Percentiles rank a stretch among this genome's conserved stretches.
Conservation (phyloP, 2,329 filamentous ascomycete species). For the Alternaria conjuncta region DNA sequence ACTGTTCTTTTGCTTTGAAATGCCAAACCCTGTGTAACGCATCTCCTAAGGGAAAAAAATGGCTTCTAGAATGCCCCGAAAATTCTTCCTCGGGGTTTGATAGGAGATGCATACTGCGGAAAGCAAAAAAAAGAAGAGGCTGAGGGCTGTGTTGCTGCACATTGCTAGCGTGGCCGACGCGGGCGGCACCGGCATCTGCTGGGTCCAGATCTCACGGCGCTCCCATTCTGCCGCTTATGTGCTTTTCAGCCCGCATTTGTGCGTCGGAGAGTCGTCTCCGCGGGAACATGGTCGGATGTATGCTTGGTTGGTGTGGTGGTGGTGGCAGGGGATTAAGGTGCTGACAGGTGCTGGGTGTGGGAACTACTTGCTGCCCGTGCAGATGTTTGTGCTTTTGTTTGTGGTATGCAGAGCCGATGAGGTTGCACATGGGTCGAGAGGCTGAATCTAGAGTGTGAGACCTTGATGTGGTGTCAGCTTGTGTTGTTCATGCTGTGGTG, state of each 20-base stretch:
- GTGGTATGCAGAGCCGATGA: neutral
- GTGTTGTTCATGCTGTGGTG: neutral
- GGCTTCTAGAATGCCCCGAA: neutral
- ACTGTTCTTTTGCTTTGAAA: neutral
- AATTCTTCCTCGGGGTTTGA: neutral
- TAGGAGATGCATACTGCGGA: neutral
- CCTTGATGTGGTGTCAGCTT: neutral
- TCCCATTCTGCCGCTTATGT: neutral
- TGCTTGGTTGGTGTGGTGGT: neutral
- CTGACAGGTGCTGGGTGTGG: neutral
- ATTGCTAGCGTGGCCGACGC: neutral
- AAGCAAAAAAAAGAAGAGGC: neutral
- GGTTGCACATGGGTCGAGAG: neutral
- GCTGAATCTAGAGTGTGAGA: slow-evolving; percentile 1
- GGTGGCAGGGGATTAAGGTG: neutral
- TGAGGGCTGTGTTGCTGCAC: neutral
- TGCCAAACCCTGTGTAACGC: neutral
- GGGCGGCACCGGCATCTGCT: neutral
- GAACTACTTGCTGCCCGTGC: neutral
- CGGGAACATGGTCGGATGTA: neutral
- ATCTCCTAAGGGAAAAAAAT: neutral
- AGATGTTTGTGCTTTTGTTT: neutral
- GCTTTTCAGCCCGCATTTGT: neutral
- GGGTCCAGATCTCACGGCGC: neutral
- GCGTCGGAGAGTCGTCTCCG: neutral